Evolutionary conservation across 106 monocot genomes (phyloP), one percentile per base, ranked within the genome.

Genomic region (Acorus calamus): DNA sequence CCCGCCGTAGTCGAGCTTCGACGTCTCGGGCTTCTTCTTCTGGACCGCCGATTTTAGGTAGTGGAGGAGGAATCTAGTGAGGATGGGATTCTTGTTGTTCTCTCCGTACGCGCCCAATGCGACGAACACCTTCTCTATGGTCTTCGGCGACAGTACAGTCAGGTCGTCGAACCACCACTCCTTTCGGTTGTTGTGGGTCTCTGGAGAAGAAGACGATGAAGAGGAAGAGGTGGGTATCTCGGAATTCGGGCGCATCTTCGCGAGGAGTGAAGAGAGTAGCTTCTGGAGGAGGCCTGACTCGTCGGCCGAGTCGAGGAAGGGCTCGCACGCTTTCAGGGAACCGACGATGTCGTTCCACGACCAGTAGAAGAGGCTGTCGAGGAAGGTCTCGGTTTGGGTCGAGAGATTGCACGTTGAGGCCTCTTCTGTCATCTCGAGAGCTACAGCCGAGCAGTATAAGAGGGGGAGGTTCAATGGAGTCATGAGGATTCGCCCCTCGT

Each of bases 141-240:
- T 53, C 61, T 47, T 74, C 41, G 74, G 74, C 49, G 67, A 61
- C 28, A 74, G 47, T 7, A 50, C 47, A 11, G 61, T 68, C 53
- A 74, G 52, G 12, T 74, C 74, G 8, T 74, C 74, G 62, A 74
- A 74, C 74, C 74, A 74, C 74, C 74, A 74, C 10, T 74, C 74
- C 46, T 49, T 68, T 11, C 13, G 46, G 46, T 44, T 46, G 49
- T 68, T 46, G 7, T 65, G 73, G 6, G 60, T 11, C 10, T 74
- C 74, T 2, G 67, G 74, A 2, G 73, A 66, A 1, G 73, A 74
- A n/a, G 74, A 67, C 3, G 68, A 61, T 5, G 74, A 67, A 2
- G 74, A 68, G 8, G 74, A 67, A 13, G 65, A 73, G 0, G 52
- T 4, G 3, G 68, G 54, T 55, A 41, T 49, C 14, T 74, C 74